Base-by-base conservation (phyloP, 768 basidiomycete species). In the Amyloporia xantha region DNA sequence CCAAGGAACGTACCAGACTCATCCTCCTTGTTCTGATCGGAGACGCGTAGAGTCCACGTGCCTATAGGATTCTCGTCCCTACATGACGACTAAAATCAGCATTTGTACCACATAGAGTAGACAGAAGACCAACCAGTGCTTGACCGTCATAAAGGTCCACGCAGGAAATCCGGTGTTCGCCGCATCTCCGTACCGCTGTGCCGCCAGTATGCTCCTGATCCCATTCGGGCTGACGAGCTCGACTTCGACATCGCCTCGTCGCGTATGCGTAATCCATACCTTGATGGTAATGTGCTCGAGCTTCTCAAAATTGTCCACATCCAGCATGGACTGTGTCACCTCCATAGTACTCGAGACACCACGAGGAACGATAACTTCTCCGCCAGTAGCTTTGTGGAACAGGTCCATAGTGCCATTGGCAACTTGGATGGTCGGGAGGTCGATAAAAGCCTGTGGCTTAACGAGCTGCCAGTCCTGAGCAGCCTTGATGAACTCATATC, bases 111-210 rank as follows among this genome's bases (percentile, higher is more conserved):
- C 28, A 17, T 4, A 21, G 20, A n/a, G n/a, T n/a, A 55, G 50
- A 33, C 26, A 15, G 12, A 19, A 27, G 6, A 68, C 81, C 64
- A 50, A 94, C 95, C 96, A 99, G 61, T 99, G 96, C 67, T 99
- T 99, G 48, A 98, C 79, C 26, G 82, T 81, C 93, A 97, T 98
- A 64, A 99, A 99, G n/a, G 77, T 84, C 96, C 96, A 99, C 0
- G 91, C 94, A n/a, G 80, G 79, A 64, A 77, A 95, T 7, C 96
- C 95, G 7, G 72, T 75, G 4, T 59, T 64, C 15, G 77, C 82
- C 30, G 63, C 63, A 62, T 99, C 96, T 11, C 72, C 71, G 27
- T 71, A 59, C 53, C 96, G 79, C 49, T 72, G 74, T 17, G 81
- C 79, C 19, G 86, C 94, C 35, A 99, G 68, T 12, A 97, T 73